Conservation (phyloP, 1,284 basidiomycete genomes). For the Puccinia triticina region DNA sequence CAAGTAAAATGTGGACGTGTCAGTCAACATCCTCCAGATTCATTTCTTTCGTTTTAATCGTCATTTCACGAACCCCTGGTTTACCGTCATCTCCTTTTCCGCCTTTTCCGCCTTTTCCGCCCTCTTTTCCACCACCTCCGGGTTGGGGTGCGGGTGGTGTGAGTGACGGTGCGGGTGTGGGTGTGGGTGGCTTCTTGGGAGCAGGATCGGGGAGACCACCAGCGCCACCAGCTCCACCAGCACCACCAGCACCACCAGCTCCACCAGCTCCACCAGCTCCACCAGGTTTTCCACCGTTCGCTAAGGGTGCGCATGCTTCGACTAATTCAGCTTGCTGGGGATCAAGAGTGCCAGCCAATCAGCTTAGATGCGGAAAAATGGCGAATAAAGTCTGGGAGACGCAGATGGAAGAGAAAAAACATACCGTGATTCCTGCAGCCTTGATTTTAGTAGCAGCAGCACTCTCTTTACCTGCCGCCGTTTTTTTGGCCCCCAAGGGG, state of each 20-base stretch:
- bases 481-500: background rate
- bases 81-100: background rate
- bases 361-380: background rate
- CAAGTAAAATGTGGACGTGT: background rate
- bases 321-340: conserved; percentile 16
- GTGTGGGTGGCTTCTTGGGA: too few relatives aligned
- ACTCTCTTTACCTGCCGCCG: background rate
- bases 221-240: background rate
- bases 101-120: background rate
- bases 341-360: background rate
- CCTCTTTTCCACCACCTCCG: background rate
- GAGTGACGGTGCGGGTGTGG: too few relatives aligned
- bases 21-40: background rate
- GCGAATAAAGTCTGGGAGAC: background rate
- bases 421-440: conserved; percentile 16
- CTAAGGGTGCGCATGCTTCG: conserved; percentile 12
- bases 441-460: background rate
- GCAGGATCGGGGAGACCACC: background rate
- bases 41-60: background rate
- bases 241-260: too few relatives aligned
- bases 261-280: background rate
- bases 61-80: conserved; percentile 5
- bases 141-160: too few relatives aligned
- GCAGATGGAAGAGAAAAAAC: background rate
- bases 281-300: background rate